Conservation (phyloP, 1,284 basidiomycete genomes). For the Spongispora temasekensis region DNA sequence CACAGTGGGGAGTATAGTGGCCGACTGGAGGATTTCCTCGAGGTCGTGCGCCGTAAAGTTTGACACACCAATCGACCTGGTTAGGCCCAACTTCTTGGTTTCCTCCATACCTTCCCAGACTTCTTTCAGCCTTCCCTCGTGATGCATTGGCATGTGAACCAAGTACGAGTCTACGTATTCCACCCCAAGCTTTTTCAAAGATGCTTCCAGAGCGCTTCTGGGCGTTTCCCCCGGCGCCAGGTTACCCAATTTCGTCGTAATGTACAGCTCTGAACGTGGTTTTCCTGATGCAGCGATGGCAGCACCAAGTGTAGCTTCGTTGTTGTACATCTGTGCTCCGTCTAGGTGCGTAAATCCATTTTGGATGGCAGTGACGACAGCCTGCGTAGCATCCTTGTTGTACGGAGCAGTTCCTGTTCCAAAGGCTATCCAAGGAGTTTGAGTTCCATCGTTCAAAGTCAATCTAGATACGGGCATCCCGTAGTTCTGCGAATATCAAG, state of each 20-base stretch:
- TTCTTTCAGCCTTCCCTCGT: slow-evolving; percentile 48
- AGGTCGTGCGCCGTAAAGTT: slow-evolving; percentile 77
- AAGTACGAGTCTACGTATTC: slow-evolving; percentile 80
- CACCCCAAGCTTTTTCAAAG: slow-evolving; percentile 59
- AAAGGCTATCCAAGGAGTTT: slow-evolving; percentile 65
- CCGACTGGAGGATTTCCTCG: slow-evolving; percentile 58
- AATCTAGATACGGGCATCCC: slow-evolving; percentile 43
- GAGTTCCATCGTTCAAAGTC: slow-evolving; percentile 59
- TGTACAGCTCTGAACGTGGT: slow-evolving; percentile 48
- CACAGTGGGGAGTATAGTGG: slow-evolving; percentile 64
- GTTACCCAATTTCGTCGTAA: slow-evolving; percentile 64
- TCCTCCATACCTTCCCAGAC: slow-evolving; percentile 77
- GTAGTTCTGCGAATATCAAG: slow-evolving; percentile 10
- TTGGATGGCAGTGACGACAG: slow-evolving; percentile 55
- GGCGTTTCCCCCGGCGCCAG: slow-evolving; percentile 42
- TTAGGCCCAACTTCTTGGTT: slow-evolving; percentile 63
- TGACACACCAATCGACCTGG: slow-evolving; percentile 82
- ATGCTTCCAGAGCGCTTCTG: slow-evolving; percentile 52
- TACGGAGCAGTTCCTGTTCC: slow-evolving; percentile 69
- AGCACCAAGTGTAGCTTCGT: slow-evolving; percentile 59
- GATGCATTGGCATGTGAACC: slow-evolving; percentile 54
- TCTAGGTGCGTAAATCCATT: slow-evolving; percentile 71
- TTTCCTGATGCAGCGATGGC: slow-evolving; percentile 56
- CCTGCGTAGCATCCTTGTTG: slow-evolving; percentile 50
- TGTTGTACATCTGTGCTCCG: slow-evolving; percentile 66